Conservation (phyloP, 2,329 filamentous ascomycete genomes). For the Cadophora gregata region DNA sequence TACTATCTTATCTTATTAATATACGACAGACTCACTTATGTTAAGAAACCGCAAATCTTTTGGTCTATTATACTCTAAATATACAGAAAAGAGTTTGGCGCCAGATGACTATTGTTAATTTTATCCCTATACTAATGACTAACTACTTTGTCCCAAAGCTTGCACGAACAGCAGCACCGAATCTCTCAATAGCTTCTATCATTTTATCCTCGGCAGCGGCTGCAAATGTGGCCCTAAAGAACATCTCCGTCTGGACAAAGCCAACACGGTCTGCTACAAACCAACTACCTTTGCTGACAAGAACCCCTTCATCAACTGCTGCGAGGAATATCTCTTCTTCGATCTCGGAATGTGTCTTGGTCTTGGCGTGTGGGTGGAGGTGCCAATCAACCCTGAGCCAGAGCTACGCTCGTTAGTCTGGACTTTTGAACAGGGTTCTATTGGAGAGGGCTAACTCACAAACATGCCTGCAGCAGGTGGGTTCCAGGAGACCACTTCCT, state of each 20-base stretch:
- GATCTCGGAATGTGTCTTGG: conserved; percentile 64
- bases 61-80: background rate
- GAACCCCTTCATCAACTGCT: conserved; percentile 76
- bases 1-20: too few species aligned
- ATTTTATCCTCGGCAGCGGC: conserved; percentile 76
- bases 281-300: conserved; percentile 88
- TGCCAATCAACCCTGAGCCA: conserved; percentile 75
- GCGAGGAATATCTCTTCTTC: conserved; percentile 87
- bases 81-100: background rate
- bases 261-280: conserved; percentile 77
- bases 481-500: conserved; percentile 77
- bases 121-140: background rate
- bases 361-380: conserved; percentile 65
- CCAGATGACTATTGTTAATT: background rate
- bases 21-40: too few species aligned
- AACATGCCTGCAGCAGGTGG: conserved; percentile 93
- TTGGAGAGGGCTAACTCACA: conserved; percentile 58
- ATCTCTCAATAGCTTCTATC: conserved; percentile 72
- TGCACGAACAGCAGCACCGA: conserved; percentile 75
- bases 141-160: conserved; percentile 54
- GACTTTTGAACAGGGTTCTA: background rate
- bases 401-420: conserved; percentile 21
- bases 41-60: too few species aligned
- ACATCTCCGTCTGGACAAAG: conserved; percentile 58
- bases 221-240: conserved; percentile 90